A percentile compares a stretch with the other conserved stretches of the same genome.
These are phyloP conservation scores for Penstemon eatonii DNA, from an alignment of 257 asterid genomes.

Conservation along the genomic window DNA sequence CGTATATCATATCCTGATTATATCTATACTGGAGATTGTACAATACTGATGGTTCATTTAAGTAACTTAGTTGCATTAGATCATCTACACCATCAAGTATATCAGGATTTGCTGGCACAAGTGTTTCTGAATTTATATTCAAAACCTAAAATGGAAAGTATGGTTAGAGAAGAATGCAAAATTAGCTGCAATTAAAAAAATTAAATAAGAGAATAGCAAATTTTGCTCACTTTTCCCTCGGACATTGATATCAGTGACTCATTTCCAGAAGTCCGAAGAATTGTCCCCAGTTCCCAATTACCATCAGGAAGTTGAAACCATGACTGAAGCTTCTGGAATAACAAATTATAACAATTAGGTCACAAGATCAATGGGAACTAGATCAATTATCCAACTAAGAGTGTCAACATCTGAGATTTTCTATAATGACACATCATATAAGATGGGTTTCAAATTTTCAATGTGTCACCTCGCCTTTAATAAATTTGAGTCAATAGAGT, in stretches of 20 bases:
- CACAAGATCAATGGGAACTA: conserved; percentile 14
- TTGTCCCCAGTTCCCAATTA: conserved; percentile 87
- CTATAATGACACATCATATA: not conserved
- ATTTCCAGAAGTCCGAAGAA: conserved; percentile 63
- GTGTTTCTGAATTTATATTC: conserved; percentile 64
- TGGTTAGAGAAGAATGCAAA: conserved; percentile 23
- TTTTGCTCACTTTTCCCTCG: conserved; percentile 69
- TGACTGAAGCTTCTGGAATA: conserved; percentile 73
- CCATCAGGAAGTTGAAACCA: conserved; percentile 95
- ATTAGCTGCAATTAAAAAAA: conserved; percentile 18
- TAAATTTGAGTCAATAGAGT: not conserved
- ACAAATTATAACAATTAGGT: conserved; percentile 15
- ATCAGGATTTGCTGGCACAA: conserved; percentile 91
- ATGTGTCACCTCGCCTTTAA: not conserved
- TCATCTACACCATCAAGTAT: conserved; percentile 98
- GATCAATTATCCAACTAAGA: not conserved
- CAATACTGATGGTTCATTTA: conserved; percentile 93
- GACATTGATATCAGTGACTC: conserved; percentile 70
- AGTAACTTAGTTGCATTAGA: conserved; percentile 94
- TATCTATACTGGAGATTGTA: conserved; percentile 93
- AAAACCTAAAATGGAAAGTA: conserved; percentile 51
- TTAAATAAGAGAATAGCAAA: conserved; percentile 6
- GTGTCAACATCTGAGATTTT: not conserved
- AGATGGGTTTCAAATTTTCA: not conserved
- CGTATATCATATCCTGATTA: conserved; percentile 77